phyloP scores from a whole-genome alignment of 306 rosid genomes.

The Prunus fruticosa region DNA sequence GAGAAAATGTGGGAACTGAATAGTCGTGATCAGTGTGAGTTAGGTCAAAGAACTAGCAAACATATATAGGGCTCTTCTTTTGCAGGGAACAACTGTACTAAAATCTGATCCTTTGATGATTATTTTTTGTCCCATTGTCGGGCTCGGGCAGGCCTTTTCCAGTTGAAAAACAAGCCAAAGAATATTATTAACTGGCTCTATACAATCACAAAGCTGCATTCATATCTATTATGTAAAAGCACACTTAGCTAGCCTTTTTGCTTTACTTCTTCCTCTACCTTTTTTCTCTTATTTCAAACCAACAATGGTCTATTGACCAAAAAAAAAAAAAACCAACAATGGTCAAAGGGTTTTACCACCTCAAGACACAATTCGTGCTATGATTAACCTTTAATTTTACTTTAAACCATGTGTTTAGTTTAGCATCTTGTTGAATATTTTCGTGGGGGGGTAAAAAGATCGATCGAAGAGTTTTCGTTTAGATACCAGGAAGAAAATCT shows the following conservation, averaged over 20 bases:
- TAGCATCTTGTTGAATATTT: background rate
- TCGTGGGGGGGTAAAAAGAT: constrained; percentile 18
- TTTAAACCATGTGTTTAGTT: background rate
- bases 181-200: background rate
- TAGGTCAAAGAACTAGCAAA: constrained; percentile 19
- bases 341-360: constrained; percentile 6
- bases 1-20: constrained; percentile 15
- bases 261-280: background rate
- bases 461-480: background rate
- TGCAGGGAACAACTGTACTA: constrained; percentile 33
- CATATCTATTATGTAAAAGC: constrained; percentile 17
- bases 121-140: constrained; percentile 38
- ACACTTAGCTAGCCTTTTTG: constrained; percentile 1
- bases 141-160: constrained; percentile 24
- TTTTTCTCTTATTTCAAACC: background rate
- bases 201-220: constrained; percentile 33
- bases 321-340: background rate
- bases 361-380: background rate
- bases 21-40: constrained; percentile 14
- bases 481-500: constrained; percentile 27
- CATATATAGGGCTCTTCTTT: constrained; percentile 15
- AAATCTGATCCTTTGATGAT: constrained; percentile 16
- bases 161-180: background rate
- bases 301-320: constrained; percentile 9
- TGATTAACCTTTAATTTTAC: no score